Percentiles rank a stretch among this genome's conserved stretches.
Conservation (phyloP, 23 red algal species). For the Agarophyton chilense region DNA sequence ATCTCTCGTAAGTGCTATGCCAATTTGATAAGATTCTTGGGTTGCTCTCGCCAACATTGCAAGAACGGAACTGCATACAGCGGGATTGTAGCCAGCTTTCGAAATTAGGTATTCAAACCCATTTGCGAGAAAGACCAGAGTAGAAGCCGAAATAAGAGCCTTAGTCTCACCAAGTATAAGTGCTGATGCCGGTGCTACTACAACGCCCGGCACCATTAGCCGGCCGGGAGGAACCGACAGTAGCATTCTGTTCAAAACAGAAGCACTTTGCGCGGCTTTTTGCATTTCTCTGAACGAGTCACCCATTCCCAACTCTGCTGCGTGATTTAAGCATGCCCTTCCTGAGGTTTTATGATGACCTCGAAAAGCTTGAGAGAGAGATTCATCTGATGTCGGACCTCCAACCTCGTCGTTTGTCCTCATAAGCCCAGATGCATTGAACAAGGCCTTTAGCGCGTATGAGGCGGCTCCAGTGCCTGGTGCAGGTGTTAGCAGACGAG, state of each 20-base stretch:
- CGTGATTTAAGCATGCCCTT: slow-evolving; percentile 24
- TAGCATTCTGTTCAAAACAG: slow-evolving; percentile 26
- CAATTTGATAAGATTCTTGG: slow-evolving; percentile 49
- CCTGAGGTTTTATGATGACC: slow-evolving; percentile 38
- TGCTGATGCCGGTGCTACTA: slow-evolving; percentile 51
- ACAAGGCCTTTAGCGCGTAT: slow-evolving; percentile 30
- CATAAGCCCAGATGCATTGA: slow-evolving; percentile 43
- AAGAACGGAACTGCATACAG: slow-evolving; percentile 44
- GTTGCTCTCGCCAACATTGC: slow-evolving; percentile 61
- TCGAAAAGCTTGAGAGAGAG: background rate
- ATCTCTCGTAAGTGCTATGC: slow-evolving; percentile 43
- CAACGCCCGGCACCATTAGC: slow-evolving; percentile 25
- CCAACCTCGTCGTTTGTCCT: slow-evolving; percentile 25
- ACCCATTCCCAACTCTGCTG: slow-evolving; percentile 53
- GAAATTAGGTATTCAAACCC: slow-evolving; percentile 40
- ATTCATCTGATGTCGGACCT: background rate
- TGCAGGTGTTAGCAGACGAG: slow-evolving; percentile 47
- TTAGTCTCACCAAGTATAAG: slow-evolving; percentile 50
- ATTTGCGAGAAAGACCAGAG: slow-evolving; percentile 46
- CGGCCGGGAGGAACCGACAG: slow-evolving; percentile 49
- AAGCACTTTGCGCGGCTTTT: slow-evolving; percentile 10
- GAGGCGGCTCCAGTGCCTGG: slow-evolving; percentile 69
- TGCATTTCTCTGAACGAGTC: slow-evolving; percentile 62
- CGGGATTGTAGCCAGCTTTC: slow-evolving; percentile 49
- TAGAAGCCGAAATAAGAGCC: slow-evolving; percentile 35